Conservation (phyloP, 1,284 basidiomycete species). For the Porodaedalea pini region DNA sequence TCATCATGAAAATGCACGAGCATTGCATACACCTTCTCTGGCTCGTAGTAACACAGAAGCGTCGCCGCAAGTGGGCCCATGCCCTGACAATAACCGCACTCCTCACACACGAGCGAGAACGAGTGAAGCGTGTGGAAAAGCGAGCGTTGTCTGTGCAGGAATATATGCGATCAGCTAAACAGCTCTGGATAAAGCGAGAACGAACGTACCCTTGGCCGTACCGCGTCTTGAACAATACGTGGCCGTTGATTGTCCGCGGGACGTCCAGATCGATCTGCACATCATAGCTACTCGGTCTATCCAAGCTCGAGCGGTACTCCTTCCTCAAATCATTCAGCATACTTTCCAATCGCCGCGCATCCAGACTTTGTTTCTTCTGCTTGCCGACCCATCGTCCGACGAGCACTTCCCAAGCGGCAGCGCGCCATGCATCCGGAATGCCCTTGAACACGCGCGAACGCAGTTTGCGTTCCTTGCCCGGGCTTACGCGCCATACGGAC, state of each 20-base stretch:
- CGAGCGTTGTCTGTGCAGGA: constrained; percentile 81
- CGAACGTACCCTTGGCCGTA: constrained; percentile 84
- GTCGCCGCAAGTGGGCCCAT: constrained; percentile 98
- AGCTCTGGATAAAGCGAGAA: constrained; percentile 12
- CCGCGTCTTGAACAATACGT: constrained; percentile 91
- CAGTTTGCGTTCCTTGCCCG: constrained; percentile 61
- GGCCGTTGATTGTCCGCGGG: constrained; percentile 92
- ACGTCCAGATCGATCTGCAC: constrained; percentile 99
- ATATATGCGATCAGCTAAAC: constrained; percentile 20
- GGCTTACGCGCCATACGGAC: constrained; percentile 66
- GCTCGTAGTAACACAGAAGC: constrained; percentile 88
- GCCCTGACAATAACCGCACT: constrained; percentile 98
- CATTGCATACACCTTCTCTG: constrained; percentile 81
- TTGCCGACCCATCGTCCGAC: constrained; percentile 45
- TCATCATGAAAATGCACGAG: constrained; percentile 83
- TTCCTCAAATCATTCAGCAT: constrained; percentile 26
- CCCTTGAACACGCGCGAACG: constrained; percentile 88
- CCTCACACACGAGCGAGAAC: constrained; percentile 79
- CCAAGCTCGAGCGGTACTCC: constrained; percentile 65
- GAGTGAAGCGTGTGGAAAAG: constrained; percentile 93
- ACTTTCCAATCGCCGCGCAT: constrained; percentile 22
- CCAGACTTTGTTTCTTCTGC: constrained; percentile 41
- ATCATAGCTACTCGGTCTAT: constrained; percentile 83
- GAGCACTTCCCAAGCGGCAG: constrained; percentile 87
- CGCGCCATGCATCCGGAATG: constrained; percentile 93